A percentile compares a stretch with the other conserved stretches of the same genome.
Evolutionary conservation across 345 rosid genomes (phyloP).

Genomic region (Eucalyptus regnans): DNA sequence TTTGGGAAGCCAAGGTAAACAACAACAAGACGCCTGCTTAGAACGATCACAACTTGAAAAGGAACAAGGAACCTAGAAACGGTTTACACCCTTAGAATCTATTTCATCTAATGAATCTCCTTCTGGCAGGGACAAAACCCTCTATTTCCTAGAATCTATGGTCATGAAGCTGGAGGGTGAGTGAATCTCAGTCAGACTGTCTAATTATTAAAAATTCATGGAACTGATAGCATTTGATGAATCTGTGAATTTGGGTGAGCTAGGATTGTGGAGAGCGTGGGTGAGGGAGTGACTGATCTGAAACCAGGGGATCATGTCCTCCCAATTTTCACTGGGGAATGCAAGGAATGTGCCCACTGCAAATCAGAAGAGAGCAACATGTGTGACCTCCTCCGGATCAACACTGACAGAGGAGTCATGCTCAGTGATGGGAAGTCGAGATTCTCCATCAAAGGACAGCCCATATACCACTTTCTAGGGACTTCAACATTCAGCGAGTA

Average conservation of each 20-base stretch:
- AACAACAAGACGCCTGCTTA: neutral
- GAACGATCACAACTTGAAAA: neutral
- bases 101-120: neutral
- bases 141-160: conserved; percentile 21
- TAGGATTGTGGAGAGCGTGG: conserved; percentile 33
- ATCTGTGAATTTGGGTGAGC: neutral
- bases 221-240: neutral
- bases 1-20: conserved; percentile 40
- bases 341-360: conserved; percentile 26
- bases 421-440: conserved; percentile 22
- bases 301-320: conserved; percentile 31
- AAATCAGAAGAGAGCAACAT: conserved; percentile 24
- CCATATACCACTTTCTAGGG: conserved; percentile 19
- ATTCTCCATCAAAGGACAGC: conserved; percentile 16
- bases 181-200: neutral
- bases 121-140: conserved; percentile 18
- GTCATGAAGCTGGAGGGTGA: conserved; percentile 27
- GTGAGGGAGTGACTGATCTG: conserved; percentile 25
- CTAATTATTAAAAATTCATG: neutral
- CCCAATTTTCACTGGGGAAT: conserved; percentile 37
- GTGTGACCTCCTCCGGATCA: conserved; percentile 21
- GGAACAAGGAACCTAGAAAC: neutral
- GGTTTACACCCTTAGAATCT: neutral
- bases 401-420: conserved; percentile 22
- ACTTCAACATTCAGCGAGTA: conserved; percentile 26